Evolutionary conservation across 768 basidiomycete species (phyloP).

Genomic region (Brasilioporus rufonigricans): DNA sequence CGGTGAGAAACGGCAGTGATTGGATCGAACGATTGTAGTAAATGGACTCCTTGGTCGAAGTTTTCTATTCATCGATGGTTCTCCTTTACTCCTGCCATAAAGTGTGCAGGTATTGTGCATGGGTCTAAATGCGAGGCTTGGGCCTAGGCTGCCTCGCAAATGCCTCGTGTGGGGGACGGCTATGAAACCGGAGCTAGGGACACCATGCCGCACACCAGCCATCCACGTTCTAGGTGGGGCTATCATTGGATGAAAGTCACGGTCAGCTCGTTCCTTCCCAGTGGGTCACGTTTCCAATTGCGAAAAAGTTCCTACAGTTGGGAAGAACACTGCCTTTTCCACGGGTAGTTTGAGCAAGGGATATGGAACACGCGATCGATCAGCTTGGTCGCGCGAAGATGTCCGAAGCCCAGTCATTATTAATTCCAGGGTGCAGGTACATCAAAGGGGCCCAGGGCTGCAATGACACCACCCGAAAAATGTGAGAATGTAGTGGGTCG

Average conservation of each 20-base stretch:
- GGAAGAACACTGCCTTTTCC: slow-evolving; percentile 7
- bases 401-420: not conserved
- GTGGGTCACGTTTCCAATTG: not conserved
- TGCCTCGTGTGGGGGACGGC: slow-evolving; percentile 15
- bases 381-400: slow-evolving; percentile 3
- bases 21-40: not conserved
- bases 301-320: not conserved
- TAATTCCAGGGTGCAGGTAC: not conserved
- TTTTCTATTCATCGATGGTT: not conserved
- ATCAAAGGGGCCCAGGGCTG: not conserved
- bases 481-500: slow-evolving; percentile 11
- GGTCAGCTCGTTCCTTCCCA: not conserved
- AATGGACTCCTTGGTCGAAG: not conserved
- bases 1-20: slow-evolving; percentile 2
- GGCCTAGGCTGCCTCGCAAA: slow-evolving; percentile 22
- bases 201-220: not conserved
- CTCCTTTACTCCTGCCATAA: not conserved
- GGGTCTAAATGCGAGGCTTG: not conserved
- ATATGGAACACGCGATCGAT: not conserved
- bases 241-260: not conserved
- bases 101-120: not conserved
- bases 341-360: not conserved
- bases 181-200: not conserved
- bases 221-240: slow-evolving; percentile 3
- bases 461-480: not conserved